Evolutionary conservation across 129 eudicot genomes (phyloP), one percentile per base, ranked within the genome.

Genomic region (Flaveria bidentis): DNA sequence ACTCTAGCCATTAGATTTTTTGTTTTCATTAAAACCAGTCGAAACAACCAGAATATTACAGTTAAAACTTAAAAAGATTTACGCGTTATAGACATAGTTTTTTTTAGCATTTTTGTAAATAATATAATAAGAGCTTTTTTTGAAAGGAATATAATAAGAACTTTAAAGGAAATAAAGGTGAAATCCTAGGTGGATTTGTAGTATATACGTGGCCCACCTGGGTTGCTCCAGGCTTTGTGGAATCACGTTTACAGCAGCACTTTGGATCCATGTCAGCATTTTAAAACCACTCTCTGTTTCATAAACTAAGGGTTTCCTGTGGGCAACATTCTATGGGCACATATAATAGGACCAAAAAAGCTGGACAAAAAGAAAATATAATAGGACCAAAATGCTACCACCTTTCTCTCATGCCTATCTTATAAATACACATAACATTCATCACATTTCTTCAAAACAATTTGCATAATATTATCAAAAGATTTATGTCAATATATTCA

Each of bases 141-240:
- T 36, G 41, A 36, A 36, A 36, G 7, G 41, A 36, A 36, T 36
- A 36, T 36, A 36, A 36, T 36, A 36, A 36, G 41, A 42, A 26
- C 9, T 1, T 2, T 8, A 8, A 44, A 15, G 16, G 16, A 61
- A 2, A 56, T 16, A 15, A 1, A 47, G 15, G 52, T 16, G 44
- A 45, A 62, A 46, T 45, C 49, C 61, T 17, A n/a, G 11, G 49
- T 63, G 79, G 79, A 63, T 11, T 11, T 22, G 26, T 60, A 25
- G 45, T 28, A 56, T 14, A 69, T 76, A 73, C 26, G 81, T 63
- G 90, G 73, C 80, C 82, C 85, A 84, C 85, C 56, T 36, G 61
- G 69, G 10, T 72, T 25, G 83, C 88, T 88, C 93, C 93, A 76
- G 83, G 87, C 82, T 86, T 84, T 79, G 71, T 71, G 93, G 90